These are phyloP conservation scores for Sicyos baderoa DNA, from an alignment of 306 rosid species.

Conservation along the genomic window DNA sequence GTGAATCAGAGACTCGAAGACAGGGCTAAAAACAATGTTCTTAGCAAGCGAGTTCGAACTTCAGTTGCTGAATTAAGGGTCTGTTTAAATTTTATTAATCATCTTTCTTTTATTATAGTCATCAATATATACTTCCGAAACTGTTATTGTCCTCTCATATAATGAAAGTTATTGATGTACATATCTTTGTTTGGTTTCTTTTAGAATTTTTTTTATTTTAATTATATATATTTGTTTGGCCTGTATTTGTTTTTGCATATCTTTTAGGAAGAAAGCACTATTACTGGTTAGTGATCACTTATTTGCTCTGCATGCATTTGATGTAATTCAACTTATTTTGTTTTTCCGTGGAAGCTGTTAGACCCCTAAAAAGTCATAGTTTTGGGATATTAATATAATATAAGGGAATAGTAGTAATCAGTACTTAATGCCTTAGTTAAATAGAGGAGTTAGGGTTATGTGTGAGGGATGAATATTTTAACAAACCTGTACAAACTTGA, in stretches of 20 bases:
- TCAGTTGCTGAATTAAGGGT: slow-evolving; percentile 62
- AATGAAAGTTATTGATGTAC: neutral
- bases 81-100: slow-evolving; percentile 25
- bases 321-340: neutral
- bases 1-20: slow-evolving; percentile 51
- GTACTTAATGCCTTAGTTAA: too few species aligned
- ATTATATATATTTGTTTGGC: neutral
- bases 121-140: neutral
- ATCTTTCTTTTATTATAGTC: neutral
- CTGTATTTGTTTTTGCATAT: neutral
- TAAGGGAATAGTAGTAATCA: too few species aligned
- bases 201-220: neutral
- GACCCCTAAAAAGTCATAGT: too few species aligned
- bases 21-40: slow-evolving; percentile 44
- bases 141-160: neutral
- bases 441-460: too few species aligned
- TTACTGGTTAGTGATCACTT: neutral
- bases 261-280: neutral
- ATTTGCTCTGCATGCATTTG: slow-evolving; percentile 9
- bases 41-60: slow-evolving; percentile 58
- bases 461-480: too few species aligned
- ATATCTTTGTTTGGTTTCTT: neutral
- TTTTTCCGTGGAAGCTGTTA: neutral
- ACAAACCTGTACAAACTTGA: too few species aligned
- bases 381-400: too few species aligned